Conservation (phyloP, 2,329 filamentous ascomycete species). For the Apiospora phragmitis region DNA sequence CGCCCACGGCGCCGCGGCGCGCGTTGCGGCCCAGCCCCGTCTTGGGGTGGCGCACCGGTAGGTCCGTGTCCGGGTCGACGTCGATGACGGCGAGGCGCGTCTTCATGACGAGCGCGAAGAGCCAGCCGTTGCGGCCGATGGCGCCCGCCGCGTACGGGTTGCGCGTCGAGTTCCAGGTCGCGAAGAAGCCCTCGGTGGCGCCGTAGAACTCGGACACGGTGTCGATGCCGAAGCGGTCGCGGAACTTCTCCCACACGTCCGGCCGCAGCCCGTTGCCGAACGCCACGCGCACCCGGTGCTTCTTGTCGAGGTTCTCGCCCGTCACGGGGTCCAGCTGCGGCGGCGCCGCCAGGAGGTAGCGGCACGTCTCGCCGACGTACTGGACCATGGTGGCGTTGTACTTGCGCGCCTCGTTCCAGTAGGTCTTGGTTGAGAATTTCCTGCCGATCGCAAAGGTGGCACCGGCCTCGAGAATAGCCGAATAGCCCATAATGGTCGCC, state of each 20-base stretch:
- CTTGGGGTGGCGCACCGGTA: constrained; percentile 64
- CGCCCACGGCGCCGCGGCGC: constrained; percentile 65
- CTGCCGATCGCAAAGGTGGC: constrained; percentile 71
- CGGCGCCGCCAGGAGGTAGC: constrained; percentile 74
- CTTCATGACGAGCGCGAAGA: constrained; percentile 58
- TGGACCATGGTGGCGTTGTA: constrained; percentile 75
- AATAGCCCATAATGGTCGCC: constrained; percentile 69
- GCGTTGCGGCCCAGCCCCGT: constrained; percentile 69
- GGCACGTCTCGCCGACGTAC: constrained; percentile 85
- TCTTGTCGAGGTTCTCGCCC: constrained; percentile 68
- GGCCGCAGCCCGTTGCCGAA: constrained; percentile 86
- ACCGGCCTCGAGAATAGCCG: constrained; percentile 58
- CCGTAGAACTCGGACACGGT: constrained; percentile 80
- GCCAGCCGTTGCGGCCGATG: constrained; percentile 69
- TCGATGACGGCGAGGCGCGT: constrained; percentile 59
- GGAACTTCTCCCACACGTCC: constrained; percentile 83
- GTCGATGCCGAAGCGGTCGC: constrained; percentile 75
- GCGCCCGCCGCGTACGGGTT: constrained; percentile 77
- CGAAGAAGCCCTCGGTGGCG: constrained; percentile 70
- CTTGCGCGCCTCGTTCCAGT: constrained; percentile 75
- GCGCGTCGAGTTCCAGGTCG: constrained; percentile 69
- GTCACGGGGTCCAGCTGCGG: constrained; percentile 62
- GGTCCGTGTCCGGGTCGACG: constrained; percentile 70
- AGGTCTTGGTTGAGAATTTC: constrained; percentile 75
- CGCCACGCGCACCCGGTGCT: constrained; percentile 71